Evolutionary conservation across 768 basidiomycete genomes (phyloP), one percentile per base, ranked within the genome.

Genomic region (Kwoniella sp.): DNA sequence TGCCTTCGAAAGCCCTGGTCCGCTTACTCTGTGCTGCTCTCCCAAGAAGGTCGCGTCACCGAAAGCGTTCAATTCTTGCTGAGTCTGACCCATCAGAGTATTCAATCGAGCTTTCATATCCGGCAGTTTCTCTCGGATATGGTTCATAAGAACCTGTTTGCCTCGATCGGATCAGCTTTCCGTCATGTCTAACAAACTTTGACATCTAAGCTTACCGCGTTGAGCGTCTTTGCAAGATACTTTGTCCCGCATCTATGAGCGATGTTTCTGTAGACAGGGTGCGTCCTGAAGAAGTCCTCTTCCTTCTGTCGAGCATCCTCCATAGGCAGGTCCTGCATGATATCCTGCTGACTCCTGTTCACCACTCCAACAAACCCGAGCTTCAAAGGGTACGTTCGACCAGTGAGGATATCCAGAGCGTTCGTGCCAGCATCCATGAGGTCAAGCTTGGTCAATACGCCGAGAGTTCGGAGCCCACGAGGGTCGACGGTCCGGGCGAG

Each of bases 351-450:
- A 73, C 92, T 94, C 61, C 96, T 89, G 77, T 96, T 96, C 63
- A 99, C 96, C 13, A 98, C 90, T 22, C 96, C 96, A 69, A 98
- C 94, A 82, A 99, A 99, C 51, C 96, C 96, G 12, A 99, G 86
- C 81, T 97, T 98, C 68, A 99, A 87, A 31, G 96, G 96, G 82
- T 99, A 99, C 50, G 97, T 91, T 65, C 95, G 90, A 45, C 96
- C 96, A 0, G 92, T 97, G 38, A 98, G 86, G 70, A 98, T 89
- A 81, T 99, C 95, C 37, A 94, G 83, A 23, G 96, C 96, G 79
- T 99, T 97, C 37, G 96, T 99, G 29, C 96, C 96, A 5, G 94
- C 94, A 74, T 98, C 96, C 96, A 99, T 99, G 52, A 99, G 86
- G 82, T 99, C 96, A 34, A 98, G 87, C 82, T 99, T 99, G 15